Conservation (phyloP, 495 filamentous ascomycete species). For the Penicillium longicatenatum region DNA sequence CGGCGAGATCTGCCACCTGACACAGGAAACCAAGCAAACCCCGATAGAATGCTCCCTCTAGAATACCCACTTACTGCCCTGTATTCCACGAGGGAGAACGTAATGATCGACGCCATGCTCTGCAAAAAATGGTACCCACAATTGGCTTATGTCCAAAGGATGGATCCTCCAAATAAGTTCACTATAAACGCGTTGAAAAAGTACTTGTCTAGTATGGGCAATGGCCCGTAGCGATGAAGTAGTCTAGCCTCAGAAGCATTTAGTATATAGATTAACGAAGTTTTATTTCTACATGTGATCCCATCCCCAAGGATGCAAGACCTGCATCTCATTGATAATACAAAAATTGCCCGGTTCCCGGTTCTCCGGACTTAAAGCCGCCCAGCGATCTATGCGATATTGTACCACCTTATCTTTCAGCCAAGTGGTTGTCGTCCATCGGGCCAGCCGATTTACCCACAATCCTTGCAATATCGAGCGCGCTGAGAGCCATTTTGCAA, state of each 20-base stretch:
- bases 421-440: conserved; percentile 46
- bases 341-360: conserved; percentile 64
- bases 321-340: conserved; percentile 84
- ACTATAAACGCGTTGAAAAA: too few relatives aligned
- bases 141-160: background rate
- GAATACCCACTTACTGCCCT: background rate
- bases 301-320: conserved; percentile 75
- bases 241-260: too few relatives aligned
- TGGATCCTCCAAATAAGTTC: too few relatives aligned
- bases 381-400: conserved; percentile 43
- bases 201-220: too few relatives aligned
- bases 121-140: background rate
- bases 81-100: background rate
- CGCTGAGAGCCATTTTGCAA: conserved; percentile 40
- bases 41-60: background rate
- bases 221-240: too few relatives aligned
- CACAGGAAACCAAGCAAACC: background rate
- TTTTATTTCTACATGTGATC: conserved; percentile 58
- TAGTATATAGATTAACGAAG: too few relatives aligned
- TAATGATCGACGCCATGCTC: background rate
- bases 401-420: conserved; percentile 42
- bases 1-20: background rate
- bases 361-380: conserved; percentile 34
- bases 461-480: conserved; percentile 40
- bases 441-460: conserved; percentile 61